Conservation (phyloP, 2,329 filamentous ascomycete genomes). For the Tothia fuscella region DNA sequence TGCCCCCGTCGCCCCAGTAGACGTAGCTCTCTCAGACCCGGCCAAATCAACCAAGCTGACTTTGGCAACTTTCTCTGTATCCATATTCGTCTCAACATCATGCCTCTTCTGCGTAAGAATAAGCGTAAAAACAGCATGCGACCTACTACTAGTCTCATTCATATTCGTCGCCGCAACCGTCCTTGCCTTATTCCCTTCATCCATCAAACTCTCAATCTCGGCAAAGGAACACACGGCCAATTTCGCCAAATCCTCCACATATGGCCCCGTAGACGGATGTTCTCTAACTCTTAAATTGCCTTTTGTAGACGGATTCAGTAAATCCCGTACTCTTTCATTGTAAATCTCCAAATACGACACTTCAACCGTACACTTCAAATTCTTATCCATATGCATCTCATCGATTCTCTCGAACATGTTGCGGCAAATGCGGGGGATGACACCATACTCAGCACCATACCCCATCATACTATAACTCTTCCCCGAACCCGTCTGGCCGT, state of each 20-base stretch:
- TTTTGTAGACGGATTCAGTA: constrained; percentile 90
- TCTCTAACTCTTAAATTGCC: constrained; percentile 95
- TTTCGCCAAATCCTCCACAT: constrained; percentile 95
- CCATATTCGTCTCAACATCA: constrained; percentile 89
- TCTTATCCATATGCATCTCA: constrained; percentile 58
- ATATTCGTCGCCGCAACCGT: constrained; percentile 98
- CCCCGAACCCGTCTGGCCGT: constrained; percentile 94
- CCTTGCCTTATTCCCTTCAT: constrained; percentile 96
- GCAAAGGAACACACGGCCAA: constrained; percentile 84
- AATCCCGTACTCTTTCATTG: constrained; percentile 91
- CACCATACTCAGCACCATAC: constrained; percentile 88
- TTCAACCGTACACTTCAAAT: constrained; percentile 81
- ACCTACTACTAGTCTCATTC: constrained; percentile 98
- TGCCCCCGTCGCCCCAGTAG: constrained; percentile 89
- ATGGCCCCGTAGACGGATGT: constrained; percentile 92
- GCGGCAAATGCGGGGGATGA: constrained; percentile 93
- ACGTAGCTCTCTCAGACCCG: constrained; percentile 93
- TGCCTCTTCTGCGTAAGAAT: constrained; percentile 89
- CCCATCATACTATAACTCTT: constrained; percentile 99
- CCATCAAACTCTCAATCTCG: constrained; percentile 97
- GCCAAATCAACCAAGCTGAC: constrained; percentile 97
- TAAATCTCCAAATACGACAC: constrained; percentile 99
- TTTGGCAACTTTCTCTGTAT: constrained; percentile 93
- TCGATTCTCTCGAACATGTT: constrained; percentile 90
- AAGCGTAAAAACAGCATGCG: constrained; percentile 93